A percentile compares a stretch with the other conserved stretches of the same genome.
Evolutionary conservation across 2,329 filamentous ascomycete genomes (phyloP).

Genomic region (Ciborinia camelliae): DNA sequence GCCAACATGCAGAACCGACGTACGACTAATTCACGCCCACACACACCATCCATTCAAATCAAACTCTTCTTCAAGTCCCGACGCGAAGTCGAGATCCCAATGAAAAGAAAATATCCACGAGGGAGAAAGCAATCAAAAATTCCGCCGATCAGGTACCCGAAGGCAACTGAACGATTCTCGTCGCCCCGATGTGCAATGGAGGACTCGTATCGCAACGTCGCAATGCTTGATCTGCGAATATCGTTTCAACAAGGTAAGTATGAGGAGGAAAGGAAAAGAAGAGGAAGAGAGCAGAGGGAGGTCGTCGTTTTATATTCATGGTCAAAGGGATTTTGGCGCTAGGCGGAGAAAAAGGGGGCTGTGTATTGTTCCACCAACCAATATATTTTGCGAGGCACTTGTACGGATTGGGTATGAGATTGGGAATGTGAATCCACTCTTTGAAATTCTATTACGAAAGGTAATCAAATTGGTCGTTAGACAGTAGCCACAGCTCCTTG

Average conservation of each 20-base stretch:
- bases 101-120: constrained; percentile 37
- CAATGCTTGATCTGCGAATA: constrained; percentile 36
- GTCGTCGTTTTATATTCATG: not conserved
- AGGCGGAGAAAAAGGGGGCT: not conserved
- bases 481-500: too few species aligned
- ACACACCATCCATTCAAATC: not conserved
- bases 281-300: constrained; percentile 15
- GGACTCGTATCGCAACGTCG: constrained; percentile 41
- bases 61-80: constrained; percentile 39
- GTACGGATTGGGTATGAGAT: not conserved
- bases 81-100: constrained; percentile 37
- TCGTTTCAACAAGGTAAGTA: constrained; percentile 41
- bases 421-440: not conserved
- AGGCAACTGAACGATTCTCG: constrained; percentile 40
- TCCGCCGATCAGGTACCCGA: constrained; percentile 37
- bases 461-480: not conserved
- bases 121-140: constrained; percentile 39
- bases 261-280: constrained; percentile 31
- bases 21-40: not conserved
- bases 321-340: not conserved
- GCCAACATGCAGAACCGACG: too few species aligned
- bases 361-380: not conserved
- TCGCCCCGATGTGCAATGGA: constrained; percentile 57
- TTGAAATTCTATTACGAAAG: constrained; percentile 3
- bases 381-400: too few species aligned